A percentile compares a stretch with the other conserved stretches of the same genome.
Evolutionary conservation across 495 filamentous ascomycete genomes (phyloP).

Genomic region (Penicillium pancosmium): DNA sequence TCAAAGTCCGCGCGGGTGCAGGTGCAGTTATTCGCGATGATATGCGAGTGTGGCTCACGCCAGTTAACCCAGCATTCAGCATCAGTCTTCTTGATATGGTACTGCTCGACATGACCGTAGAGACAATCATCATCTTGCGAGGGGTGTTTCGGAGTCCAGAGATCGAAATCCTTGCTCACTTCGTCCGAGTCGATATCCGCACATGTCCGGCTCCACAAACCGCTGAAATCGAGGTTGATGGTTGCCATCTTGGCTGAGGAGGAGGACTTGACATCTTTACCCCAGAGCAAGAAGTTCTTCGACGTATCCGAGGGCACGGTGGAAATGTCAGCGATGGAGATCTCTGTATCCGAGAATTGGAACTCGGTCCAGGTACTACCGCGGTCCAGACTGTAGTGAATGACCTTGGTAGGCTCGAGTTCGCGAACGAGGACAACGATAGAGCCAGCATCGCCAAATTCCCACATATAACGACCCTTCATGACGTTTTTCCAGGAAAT

Average conservation of each 20-base stretch:
- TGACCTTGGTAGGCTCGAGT: constrained; percentile 59
- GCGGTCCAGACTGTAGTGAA: constrained; percentile 80
- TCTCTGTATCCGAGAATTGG: constrained; percentile 68
- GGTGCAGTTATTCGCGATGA: constrained; percentile 70
- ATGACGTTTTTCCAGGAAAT: constrained; percentile 81
- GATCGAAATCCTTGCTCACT: constrained; percentile 71
- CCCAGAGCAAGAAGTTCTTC: constrained; percentile 90
- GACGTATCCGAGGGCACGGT: constrained; percentile 89
- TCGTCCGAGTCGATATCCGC: constrained; percentile 56
- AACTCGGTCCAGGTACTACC: constrained; percentile 76
- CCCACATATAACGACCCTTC: constrained; percentile 87
- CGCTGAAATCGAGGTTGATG: constrained; percentile 85
- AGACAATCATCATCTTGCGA: constrained; percentile 74
- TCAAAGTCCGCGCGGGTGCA: constrained; percentile 88
- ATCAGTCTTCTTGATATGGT: constrained; percentile 80
- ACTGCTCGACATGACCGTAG: constrained; percentile 88
- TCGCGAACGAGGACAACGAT: constrained; percentile 82
- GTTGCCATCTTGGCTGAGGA: constrained; percentile 55
- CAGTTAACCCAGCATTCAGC: constrained; percentile 81
- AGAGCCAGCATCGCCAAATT: constrained; percentile 91
- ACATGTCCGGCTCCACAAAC: constrained; percentile 70
- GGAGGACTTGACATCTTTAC: constrained; percentile 46
- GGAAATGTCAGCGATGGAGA: constrained; percentile 74
- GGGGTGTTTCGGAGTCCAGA: constrained; percentile 85
- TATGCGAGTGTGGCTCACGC: constrained; percentile 63